Base-by-base conservation (phyloP, 2,329 filamentous ascomycete genomes). In the Venturia nashicola region DNA sequence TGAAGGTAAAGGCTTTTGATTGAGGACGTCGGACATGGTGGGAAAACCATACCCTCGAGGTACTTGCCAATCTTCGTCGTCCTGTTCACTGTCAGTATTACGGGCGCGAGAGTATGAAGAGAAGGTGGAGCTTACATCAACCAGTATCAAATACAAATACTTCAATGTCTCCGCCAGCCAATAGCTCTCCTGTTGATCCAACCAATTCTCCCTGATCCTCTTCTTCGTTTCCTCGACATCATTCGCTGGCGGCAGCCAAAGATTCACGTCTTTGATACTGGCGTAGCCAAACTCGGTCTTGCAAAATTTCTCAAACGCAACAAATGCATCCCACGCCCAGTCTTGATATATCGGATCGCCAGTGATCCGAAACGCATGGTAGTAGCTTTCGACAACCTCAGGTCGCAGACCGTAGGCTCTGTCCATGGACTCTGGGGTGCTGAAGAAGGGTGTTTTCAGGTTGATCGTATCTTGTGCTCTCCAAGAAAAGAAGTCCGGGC, bases 91-190 rank as follows among this genome's bases (percentile, higher is more conserved):
- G 65, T 59, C 55, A 46, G 36, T 42, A 9, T 18, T 18, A 16
- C 39, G 23, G 34, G 2, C 9, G 12, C 1, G 32, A 14, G 36
- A 23, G 5, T 42, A 9, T 8, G 4, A 1, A 9, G 36, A 27
- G n/a, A 42, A 12, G 40, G 11, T 14, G 12, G 34, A 61, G 68
- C 68, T 71, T 68, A 69, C 74, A 65, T 76, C 77, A 0, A 83
- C 80, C 71, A 86, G 83, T 65, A 89, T 88, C 69, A 95, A 73
- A 75, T 89, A 95, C 64, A 82, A 78, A 73, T 95, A 95, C 79
- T 96, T 96, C 73, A 96, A 72, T 66, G 91, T 88, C 78, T 96
- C 91, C 0, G 91, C 90, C 73, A 95, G 90, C 79, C 88, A 86
- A 77, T 94, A 96, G 70, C 88, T 92, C 76, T 96, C 90, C 80